These are phyloP conservation scores for Filobasidium floriforme DNA, from an alignment of 768 basidiomycete species.

Conservation along the genomic window DNA sequence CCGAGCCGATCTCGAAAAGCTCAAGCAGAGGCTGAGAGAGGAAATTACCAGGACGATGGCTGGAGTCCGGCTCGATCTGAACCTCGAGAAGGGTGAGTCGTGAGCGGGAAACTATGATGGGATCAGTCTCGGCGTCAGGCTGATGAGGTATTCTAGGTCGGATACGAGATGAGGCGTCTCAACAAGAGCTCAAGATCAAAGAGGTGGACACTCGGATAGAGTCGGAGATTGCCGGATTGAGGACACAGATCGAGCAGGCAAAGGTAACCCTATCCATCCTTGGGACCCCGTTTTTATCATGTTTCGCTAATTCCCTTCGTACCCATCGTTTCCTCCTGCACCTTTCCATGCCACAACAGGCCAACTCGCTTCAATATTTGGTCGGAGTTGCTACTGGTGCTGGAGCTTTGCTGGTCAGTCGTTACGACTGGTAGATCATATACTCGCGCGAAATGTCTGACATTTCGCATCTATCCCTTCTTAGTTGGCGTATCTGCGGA, in stretches of 20 bases:
- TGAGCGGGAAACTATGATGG: not conserved
- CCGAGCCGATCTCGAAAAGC: conserved; percentile 78
- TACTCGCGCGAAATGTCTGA: not conserved
- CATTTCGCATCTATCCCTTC: not conserved
- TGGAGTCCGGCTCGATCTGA: conserved; percentile 86
- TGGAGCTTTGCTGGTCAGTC: conserved; percentile 45
- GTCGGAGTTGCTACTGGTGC: conserved; percentile 45
- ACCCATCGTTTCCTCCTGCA: too few species aligned
- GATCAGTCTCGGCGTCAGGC: too few species aligned
- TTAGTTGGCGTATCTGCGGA: conserved; percentile 22
- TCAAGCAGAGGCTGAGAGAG: conserved; percentile 85
- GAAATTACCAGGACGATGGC: conserved; percentile 87
- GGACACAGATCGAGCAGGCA: conserved; percentile 52
- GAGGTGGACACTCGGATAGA: conserved; percentile 97
- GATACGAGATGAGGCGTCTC: conserved; percentile 83
- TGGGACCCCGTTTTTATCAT: too few species aligned
- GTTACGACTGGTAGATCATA: not conserved
- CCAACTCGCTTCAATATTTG: conserved; percentile 46
- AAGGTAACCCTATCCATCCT: too few species aligned
- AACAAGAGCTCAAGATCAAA: conserved; percentile 90
- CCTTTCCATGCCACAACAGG: conserved; percentile 24
- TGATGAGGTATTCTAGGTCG: conserved; percentile 50
- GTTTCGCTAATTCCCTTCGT: too few species aligned
- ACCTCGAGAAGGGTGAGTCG: conserved; percentile 68
- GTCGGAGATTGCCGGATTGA: conserved; percentile 79